Percentiles rank a stretch among this genome's conserved stretches.
Evolutionary conservation across 108 stramenopile genomes (phyloP).

Genomic region (Discostella stelligeroides): DNA sequence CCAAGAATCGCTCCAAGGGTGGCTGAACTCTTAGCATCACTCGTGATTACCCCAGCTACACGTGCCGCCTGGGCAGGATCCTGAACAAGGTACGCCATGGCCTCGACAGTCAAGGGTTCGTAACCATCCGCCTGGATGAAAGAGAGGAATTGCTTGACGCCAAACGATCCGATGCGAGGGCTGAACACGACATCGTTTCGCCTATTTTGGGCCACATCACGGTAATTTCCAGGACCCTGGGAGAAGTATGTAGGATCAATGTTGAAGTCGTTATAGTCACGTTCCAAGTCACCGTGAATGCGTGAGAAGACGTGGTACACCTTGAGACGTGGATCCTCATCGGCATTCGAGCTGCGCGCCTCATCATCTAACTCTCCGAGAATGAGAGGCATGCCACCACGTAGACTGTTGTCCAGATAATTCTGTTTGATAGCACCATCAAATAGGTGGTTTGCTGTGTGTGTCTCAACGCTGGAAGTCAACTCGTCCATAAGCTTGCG

Average conservation of each 20-base stretch:
- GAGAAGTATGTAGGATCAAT: conserved; percentile 92
- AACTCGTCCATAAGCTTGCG: conserved; percentile 76
- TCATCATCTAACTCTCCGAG: conserved; percentile 83
- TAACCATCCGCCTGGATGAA: conserved; percentile 97
- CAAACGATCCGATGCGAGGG: conserved; percentile 87
- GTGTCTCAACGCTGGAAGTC: conserved; percentile 87
- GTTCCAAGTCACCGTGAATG: conserved; percentile 97
- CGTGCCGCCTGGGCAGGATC: conserved; percentile 61
- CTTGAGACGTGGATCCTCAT: conserved; percentile 84
- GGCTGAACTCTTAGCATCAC: conserved; percentile 64
- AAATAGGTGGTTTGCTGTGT: conserved; percentile 86
- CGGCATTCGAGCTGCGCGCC: conserved; percentile 62
- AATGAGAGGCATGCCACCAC: conserved; percentile 92
- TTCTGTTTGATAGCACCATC: conserved; percentile 91
- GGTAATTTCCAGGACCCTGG: conserved; percentile 96
- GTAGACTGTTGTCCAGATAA: conserved; percentile 95
- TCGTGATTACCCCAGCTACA: conserved; percentile 60
- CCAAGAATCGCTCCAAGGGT: conserved; percentile 61
- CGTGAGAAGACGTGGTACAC: conserved; percentile 93
- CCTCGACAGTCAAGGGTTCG: conserved; percentile 95
- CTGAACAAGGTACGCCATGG: conserved; percentile 71
- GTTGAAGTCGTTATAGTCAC: conserved; percentile 96
- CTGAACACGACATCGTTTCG: conserved; percentile 90
- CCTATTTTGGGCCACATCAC: conserved; percentile 96
- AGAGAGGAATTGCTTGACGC: conserved; percentile 87